Conservation (phyloP, 805 yeast genomes). For the Candida adriatica region DNA sequence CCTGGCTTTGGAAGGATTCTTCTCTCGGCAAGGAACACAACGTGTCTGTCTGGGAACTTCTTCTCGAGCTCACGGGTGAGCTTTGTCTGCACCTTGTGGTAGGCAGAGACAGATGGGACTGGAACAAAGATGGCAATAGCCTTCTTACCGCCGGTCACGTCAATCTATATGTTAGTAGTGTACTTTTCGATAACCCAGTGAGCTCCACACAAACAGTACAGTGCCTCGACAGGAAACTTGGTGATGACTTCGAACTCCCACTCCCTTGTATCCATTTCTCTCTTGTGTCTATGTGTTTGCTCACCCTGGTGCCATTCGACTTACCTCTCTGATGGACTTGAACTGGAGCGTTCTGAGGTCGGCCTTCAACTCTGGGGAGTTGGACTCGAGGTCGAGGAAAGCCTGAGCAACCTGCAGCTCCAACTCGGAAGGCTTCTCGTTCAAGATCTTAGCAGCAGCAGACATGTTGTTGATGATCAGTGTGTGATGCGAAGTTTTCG, state of each 20-base stretch:
- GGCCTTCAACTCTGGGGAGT: conserved; percentile 94
- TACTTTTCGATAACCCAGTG: no score
- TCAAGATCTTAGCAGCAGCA: conserved; percentile 93
- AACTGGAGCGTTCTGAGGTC: conserved; percentile 98
- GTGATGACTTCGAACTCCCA: no score
- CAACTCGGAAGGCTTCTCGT: conserved; percentile 94
- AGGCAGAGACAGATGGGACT: conserved; percentile 83
- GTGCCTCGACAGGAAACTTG: no score
- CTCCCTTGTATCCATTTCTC: background rate
- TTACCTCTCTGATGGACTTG: conserved; percentile 91
- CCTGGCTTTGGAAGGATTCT: conserved; percentile 99
- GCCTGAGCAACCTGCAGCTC: conserved; percentile 99
- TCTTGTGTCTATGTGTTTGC: conserved; percentile 1
- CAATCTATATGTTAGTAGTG: conserved; percentile 61
- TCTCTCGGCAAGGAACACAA: conserved; percentile 98
- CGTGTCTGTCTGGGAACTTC: conserved; percentile 99
- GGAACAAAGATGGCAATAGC: conserved; percentile 98
- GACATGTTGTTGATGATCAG: conserved; percentile 51
- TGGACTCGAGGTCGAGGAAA: conserved; percentile 87
- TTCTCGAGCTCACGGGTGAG: conserved; percentile 99
- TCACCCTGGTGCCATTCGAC: conserved; percentile 11
- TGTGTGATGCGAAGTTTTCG: conserved; percentile 14
- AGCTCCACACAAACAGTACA: no score
- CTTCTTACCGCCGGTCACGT: conserved; percentile 96
- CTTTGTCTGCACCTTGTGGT: conserved; percentile 96